These are phyloP conservation scores for Kwoniella dejecticola DNA, from an alignment of 768 basidiomycete genomes.

Conservation along the genomic window DNA sequence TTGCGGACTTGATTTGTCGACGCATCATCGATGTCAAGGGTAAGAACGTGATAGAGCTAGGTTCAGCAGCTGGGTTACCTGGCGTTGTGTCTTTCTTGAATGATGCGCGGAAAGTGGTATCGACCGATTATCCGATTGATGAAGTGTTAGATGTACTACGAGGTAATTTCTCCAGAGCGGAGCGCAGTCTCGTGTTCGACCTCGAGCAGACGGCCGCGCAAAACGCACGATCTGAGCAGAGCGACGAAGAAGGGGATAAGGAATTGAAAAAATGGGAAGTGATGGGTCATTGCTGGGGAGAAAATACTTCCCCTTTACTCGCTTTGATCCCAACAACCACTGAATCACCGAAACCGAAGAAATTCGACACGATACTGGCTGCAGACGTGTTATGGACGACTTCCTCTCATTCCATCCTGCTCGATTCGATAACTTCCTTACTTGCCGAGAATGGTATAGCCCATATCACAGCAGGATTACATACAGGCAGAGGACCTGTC, in stretches of 20 bases:
- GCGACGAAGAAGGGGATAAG: background rate
- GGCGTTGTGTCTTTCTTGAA: constrained; percentile 32
- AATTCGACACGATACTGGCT: constrained; percentile 49
- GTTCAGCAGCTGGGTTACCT: constrained; percentile 51
- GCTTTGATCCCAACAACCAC: background rate
- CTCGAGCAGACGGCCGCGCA: too few species aligned
- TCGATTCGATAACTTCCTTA: constrained; percentile 39
- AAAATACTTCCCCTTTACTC: constrained; percentile 12
- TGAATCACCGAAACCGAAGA: background rate
- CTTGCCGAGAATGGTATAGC: constrained; percentile 34
- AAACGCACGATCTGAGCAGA: background rate
- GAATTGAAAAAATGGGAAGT: constrained; percentile 34
- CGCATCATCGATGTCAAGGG: constrained; percentile 14
- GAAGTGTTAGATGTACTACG: constrained; percentile 31
- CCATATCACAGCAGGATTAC: constrained; percentile 49
- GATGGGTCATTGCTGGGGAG: constrained; percentile 49
- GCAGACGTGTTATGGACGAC: constrained; percentile 53
- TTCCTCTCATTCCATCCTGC: constrained; percentile 40
- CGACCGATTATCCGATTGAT: constrained; percentile 48
- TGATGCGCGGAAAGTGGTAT: constrained; percentile 27
- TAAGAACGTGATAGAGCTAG: constrained; percentile 43
- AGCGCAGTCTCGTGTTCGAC: too few species aligned
- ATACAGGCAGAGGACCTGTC: constrained; percentile 52
- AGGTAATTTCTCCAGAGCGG: constrained; percentile 30
- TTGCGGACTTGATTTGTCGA: constrained; percentile 41